Evolutionary conservation across 805 yeast species (phyloP).

Genomic region (Ascoidea asiatica): DNA sequence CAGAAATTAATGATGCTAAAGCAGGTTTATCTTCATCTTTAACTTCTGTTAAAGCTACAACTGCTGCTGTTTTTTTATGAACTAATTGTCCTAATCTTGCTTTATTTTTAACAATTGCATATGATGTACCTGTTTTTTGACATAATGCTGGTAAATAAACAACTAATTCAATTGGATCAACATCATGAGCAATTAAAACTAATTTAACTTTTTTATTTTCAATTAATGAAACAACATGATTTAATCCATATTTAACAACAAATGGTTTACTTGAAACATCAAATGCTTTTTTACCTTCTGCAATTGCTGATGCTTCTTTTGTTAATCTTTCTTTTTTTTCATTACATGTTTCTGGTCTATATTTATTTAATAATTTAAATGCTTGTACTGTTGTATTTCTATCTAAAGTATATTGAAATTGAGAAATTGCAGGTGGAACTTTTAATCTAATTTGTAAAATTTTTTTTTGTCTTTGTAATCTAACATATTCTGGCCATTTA

Average conservation of each 20-base stretch:
- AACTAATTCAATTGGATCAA: constrained; percentile 97
- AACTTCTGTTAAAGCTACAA: constrained; percentile 95
- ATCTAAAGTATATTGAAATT: constrained; percentile 92
- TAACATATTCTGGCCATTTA: constrained; percentile 98
- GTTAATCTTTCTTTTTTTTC: constrained; percentile 99
- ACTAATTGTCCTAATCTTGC: constrained; percentile 96
- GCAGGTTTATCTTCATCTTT: constrained; percentile 89
- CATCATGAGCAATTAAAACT: constrained; percentile 96
- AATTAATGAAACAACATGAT: constrained; percentile 94
- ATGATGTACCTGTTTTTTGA: constrained; percentile 99
- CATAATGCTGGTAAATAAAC: constrained; percentile 97
- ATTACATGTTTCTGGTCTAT: constrained; percentile 95
- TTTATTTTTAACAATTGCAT: constrained; percentile 97
- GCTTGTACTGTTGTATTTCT: constrained; percentile 97
- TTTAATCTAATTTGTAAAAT: constrained; percentile 88
- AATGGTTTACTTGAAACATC: constrained; percentile 96
- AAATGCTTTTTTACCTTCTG: constrained; percentile 94
- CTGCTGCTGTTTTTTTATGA: constrained; percentile 95
- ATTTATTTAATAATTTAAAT: constrained; percentile 95
- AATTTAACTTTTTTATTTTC: constrained; percentile 98
- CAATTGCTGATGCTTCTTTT: constrained; percentile 98
- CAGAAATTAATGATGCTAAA: constrained; percentile 82
- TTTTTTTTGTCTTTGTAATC: constrained; percentile 98
- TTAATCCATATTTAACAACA: constrained; percentile 95
- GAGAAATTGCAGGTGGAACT: constrained; percentile 98